Conservation (phyloP, 441 rosid species). For the Gossypium armourianum region DNA sequence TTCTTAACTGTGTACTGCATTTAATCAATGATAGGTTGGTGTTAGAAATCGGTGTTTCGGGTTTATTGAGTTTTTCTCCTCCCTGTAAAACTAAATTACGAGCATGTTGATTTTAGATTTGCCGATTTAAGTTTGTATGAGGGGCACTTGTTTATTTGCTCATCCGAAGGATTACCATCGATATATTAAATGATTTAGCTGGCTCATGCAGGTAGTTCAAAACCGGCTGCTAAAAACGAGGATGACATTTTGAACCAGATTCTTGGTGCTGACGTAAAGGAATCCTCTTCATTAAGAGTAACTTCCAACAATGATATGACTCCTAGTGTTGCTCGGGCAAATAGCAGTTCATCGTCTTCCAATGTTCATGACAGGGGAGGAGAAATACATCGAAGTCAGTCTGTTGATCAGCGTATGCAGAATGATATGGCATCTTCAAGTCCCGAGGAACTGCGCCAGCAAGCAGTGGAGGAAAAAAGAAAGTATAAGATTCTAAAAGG, state of each 20-base stretch:
- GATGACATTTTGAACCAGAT: conserved; percentile 59
- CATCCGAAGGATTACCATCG: neutral
- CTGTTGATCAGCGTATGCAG: conserved; percentile 21
- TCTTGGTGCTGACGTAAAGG: conserved; percentile 30
- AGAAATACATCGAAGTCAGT: conserved; percentile 23
- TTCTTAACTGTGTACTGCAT: neutral
- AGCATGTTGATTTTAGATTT: neutral
- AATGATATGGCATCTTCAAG: conserved; percentile 32
- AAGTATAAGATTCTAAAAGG: conserved; percentile 60
- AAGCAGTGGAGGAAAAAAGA: conserved; percentile 63
- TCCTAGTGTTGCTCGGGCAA: conserved; percentile 28
- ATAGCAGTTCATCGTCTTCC: conserved; percentile 32
- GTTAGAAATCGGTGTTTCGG: neutral
- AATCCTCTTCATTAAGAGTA: conserved; percentile 35
- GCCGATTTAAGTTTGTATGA: neutral
- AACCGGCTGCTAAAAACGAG: conserved; percentile 32
- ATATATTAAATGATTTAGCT: neutral
- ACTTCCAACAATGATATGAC: conserved; percentile 21
- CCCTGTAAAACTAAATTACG: neutral
- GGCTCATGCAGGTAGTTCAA: conserved; percentile 44
- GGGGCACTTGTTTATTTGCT: conserved; percentile 1
- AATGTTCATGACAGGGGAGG: conserved; percentile 27
- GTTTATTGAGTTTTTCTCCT: neutral
- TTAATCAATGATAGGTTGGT: neutral
- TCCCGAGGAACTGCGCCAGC: conserved; percentile 63